These are phyloP conservation scores for Lasiodiplodia sp. DNA, from an alignment of 2,329 filamentous ascomycete genomes.

Conservation along the genomic window DNA sequence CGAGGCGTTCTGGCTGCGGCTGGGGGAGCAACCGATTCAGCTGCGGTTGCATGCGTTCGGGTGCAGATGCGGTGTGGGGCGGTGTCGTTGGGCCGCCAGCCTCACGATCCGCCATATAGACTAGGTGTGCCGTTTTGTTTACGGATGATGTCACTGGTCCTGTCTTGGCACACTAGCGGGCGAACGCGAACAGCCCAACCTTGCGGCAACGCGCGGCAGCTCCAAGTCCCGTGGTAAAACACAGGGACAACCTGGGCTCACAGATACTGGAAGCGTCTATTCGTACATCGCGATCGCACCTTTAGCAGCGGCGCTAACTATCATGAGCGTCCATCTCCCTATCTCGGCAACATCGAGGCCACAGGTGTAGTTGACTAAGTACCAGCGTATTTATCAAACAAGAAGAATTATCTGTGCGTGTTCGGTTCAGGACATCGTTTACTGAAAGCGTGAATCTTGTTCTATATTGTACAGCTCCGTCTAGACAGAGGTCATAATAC, in stretches of 20 bases:
- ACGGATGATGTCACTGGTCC: neutral
- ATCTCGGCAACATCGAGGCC: conserved; percentile 36
- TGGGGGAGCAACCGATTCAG: neutral
- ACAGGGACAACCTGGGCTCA: too few relatives aligned
- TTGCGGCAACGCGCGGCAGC: too few relatives aligned
- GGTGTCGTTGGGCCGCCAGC: conserved; percentile 1
- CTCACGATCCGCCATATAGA: neutral
- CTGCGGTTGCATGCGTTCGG: neutral
- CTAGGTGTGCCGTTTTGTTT: neutral
- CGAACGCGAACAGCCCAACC: too few relatives aligned
- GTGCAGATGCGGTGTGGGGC: neutral
- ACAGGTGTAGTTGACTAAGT: conserved; percentile 30
- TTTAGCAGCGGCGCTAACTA: neutral
- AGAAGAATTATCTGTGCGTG: neutral
- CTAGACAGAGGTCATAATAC: neutral
- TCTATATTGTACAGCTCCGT: conserved; percentile 4
- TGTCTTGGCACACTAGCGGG: too few relatives aligned
- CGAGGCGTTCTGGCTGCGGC: neutral
- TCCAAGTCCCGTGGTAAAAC: too few relatives aligned
- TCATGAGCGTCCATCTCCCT: conserved; percentile 31
- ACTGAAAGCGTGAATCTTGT: neutral
- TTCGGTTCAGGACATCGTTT: neutral
- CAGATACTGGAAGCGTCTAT: too few relatives aligned
- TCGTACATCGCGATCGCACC: too few relatives aligned
- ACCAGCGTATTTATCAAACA: conserved; percentile 31